phyloP scores from a whole-genome alignment of 2,329 filamentous ascomycete genomes.

The Pseudogymnoascus pannorum region DNA sequence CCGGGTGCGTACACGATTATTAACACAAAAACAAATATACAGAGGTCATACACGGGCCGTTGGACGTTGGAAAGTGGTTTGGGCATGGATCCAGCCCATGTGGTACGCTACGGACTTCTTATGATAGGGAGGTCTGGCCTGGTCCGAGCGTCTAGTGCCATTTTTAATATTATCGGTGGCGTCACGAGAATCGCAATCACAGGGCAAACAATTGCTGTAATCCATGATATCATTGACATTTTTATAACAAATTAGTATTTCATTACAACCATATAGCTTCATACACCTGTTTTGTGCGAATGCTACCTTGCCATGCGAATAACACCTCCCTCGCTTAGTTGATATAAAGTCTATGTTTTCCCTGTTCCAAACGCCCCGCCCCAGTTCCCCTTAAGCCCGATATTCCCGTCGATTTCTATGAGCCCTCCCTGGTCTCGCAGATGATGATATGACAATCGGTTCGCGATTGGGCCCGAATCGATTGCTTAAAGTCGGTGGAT shows the following conservation, averaged over 20 bases:
- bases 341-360: slow-evolving; percentile 2
- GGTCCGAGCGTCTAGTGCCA: slow-evolving; percentile 1
- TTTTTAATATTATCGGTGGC: background rate
- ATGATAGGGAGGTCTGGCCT: slow-evolving; percentile 2
- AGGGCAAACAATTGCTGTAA: background rate
- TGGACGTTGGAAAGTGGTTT: slow-evolving; percentile 4
- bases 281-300: background rate
- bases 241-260: background rate
- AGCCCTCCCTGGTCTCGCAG: background rate
- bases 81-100: slow-evolving; percentile 3
- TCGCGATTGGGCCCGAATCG: background rate
- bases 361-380: background rate
- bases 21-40: background rate
- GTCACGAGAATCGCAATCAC: background rate
- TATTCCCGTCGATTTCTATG: slow-evolving; percentile 9
- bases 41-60: slow-evolving; percentile 6
- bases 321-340: background rate
- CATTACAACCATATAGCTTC: slow-evolving; percentile 1
- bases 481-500: slow-evolving; percentile 9
- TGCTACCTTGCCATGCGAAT: background rate
- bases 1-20: background rate
- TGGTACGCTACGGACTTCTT: background rate
- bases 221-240: background rate
- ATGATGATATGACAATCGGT: slow-evolving; percentile 6
- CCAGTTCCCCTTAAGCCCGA: background rate